These are phyloP conservation scores for Irpex rosettiformis DNA, from an alignment of 1,284 basidiomycete genomes.

Conservation along the genomic window DNA sequence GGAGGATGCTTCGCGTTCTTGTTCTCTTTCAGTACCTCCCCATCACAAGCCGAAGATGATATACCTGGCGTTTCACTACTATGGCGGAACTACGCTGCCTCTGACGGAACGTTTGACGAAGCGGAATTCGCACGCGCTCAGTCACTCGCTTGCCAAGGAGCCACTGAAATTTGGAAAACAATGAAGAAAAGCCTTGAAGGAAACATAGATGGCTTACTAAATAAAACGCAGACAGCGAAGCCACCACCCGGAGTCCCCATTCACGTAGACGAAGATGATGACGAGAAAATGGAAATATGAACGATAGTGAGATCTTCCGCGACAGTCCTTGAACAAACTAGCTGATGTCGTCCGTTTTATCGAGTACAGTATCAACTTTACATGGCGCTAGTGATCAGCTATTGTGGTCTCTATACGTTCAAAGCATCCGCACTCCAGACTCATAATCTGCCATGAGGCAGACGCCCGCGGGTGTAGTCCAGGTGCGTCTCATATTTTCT, in stretches of 20 bases:
- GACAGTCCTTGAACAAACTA: too few species aligned
- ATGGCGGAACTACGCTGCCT: conserved; percentile 54
- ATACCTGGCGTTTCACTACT: conserved; percentile 32
- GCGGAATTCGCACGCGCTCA: conserved; percentile 40
- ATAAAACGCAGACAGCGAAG: not conserved
- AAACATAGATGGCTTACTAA: not conserved
- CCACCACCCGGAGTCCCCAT: not conserved
- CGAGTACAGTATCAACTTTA: not conserved
- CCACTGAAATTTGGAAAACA: conserved; percentile 40
- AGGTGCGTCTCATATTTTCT: not conserved
- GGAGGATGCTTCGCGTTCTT: conserved; percentile 68
- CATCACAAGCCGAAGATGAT: conserved; percentile 21
- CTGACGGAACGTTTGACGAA: conserved; percentile 34
- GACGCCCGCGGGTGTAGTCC: not conserved
- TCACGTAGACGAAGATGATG: conserved; percentile 16
- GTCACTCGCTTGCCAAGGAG: conserved; percentile 43
- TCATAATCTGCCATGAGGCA: not conserved
- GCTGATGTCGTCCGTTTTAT: too few species aligned
- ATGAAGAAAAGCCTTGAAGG: conserved; percentile 41
- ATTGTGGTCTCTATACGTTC: too few species aligned
- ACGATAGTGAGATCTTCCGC: not conserved
- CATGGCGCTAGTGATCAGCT: too few species aligned
- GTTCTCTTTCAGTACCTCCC: conserved; percentile 37
- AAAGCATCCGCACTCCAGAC: too few species aligned
- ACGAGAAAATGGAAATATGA: conserved; percentile 26